Base-by-base conservation (phyloP, 148 eudicot species). In the Spergularia marina region DNA sequence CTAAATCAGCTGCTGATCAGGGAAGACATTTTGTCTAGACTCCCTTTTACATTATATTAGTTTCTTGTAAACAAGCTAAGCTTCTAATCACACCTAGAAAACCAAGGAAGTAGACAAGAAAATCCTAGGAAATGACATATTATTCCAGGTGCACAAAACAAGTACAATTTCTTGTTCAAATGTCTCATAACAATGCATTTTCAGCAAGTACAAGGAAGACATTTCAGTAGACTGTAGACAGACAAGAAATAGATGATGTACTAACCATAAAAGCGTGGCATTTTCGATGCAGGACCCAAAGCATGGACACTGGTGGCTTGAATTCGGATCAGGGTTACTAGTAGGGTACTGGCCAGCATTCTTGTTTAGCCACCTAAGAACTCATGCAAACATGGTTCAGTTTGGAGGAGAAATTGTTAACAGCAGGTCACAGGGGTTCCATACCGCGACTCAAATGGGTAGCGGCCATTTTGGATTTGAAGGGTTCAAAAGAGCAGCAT, bases 271-370 rank as follows among this genome's bases (percentile, higher is more conserved):
- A 11, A 59, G 20, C 25, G 21, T 5, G 40, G 69, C 3, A 7
- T 75, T 76, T 74, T 76, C 11, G 40, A 58, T 81, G 47, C 83
- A 96, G 99, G 99, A 96, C 79, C 99, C 99, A 17, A 91, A 88
- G 82, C 97, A 88, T 53, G 99, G 98, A 53, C 91, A 96, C 65
- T 96, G 99, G 99, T 96, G 99, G 99, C 97, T 96, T 0, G 82
- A 96, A 63, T 86, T 92, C 63, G 99, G 98, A 39, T 74, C 89
- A 5, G 95, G 99, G 10, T 83, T 87, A 56, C 87, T 96, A 8
- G 89, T 96, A 1, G 99, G 99, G 41, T 92, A 96, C 76, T 96
- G 99, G 99, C 99, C 99, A 14, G 83, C 85, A 59, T 83, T 84
- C 70, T 75, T 96, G 78, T 96, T 96, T 77, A 92, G 90, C 72